Percentiles rank a stretch among this genome's conserved stretches.
These are phyloP conservation scores for Rhododendron kiyosumense DNA, from an alignment of 148 eudicot genomes.

Conservation along the genomic window DNA sequence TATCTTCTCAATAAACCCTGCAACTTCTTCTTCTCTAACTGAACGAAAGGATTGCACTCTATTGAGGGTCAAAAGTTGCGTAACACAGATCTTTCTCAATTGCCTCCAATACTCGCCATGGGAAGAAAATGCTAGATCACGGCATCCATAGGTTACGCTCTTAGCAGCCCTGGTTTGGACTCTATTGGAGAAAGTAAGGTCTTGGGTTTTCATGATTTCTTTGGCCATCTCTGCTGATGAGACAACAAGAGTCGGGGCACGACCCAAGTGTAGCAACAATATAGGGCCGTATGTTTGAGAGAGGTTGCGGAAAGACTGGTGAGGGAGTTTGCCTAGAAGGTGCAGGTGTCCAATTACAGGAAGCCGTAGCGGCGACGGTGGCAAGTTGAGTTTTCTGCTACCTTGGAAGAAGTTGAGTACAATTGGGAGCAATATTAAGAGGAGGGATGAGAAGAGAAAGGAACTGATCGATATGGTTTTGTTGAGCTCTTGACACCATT, in stretches of 20 bases:
- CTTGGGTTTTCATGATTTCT: neutral
- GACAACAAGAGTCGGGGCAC: neutral
- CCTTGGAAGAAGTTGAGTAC: neutral
- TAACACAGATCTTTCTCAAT: neutral
- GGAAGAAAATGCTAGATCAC: neutral
- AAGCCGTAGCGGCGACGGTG: constrained; percentile 1
- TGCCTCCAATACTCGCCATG: neutral
- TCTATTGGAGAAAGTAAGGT: neutral
- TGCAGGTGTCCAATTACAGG: neutral
- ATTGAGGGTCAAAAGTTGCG: neutral
- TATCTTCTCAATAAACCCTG: neutral
- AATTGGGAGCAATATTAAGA: neutral
- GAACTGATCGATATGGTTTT: neutral
- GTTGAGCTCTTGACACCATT: neutral
- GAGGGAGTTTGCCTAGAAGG: constrained; percentile 1
- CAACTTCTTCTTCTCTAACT: neutral
- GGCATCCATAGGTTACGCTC: neutral
- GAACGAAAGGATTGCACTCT: neutral
- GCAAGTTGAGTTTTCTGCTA: neutral
- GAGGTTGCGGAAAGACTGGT: neutral
- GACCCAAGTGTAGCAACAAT: neutral
- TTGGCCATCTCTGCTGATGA: neutral
- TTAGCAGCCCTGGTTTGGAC: neutral
- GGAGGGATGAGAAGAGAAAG: neutral
- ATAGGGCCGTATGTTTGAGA: neutral